These are phyloP conservation scores for Lactifluus rugatus DNA, from an alignment of 768 basidiomycete genomes.

Conservation along the genomic window DNA sequence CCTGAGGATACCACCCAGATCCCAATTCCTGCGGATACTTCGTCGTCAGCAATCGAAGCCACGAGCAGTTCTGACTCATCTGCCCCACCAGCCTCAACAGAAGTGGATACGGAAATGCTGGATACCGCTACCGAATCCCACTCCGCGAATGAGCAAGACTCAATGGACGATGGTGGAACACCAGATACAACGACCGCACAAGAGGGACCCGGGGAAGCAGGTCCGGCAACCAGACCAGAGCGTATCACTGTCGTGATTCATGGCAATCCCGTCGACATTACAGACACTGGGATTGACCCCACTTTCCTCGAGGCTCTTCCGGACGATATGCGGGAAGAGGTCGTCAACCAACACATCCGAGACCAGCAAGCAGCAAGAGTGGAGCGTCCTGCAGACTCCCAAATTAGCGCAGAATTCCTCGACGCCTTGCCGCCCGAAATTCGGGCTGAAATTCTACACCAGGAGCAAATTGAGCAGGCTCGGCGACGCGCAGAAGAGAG, in stretches of 20 bases:
- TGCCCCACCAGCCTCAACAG: constrained; percentile 26
- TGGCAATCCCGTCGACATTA: constrained; percentile 91
- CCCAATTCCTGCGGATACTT: constrained; percentile 13
- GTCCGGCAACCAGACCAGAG: constrained; percentile 34
- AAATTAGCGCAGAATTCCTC: constrained; percentile 91
- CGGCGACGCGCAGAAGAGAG: constrained; percentile 39
- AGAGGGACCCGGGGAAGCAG: constrained; percentile 21
- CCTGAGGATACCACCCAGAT: constrained; percentile 27
- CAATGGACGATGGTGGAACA: constrained; percentile 4
- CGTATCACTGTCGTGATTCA: constrained; percentile 87
- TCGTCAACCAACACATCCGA: constrained; percentile 92
- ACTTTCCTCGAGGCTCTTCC: constrained; percentile 96
- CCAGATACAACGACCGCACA: constrained; percentile 14
- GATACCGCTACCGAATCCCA: constrained; percentile 27
- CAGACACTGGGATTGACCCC: constrained; percentile 96
- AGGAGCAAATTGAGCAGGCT: constrained; percentile 78
- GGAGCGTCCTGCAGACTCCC: constrained; percentile 69
- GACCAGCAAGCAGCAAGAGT: constrained; percentile 76
- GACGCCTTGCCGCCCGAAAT: constrained; percentile 95
- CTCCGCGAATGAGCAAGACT: constrained; percentile 7
- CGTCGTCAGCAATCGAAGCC: neutral
- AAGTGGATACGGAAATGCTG: constrained; percentile 43
- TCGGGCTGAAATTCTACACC: constrained; percentile 92
- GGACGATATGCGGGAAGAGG: constrained; percentile 98
- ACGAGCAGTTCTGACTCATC: constrained; percentile 28